Percentiles rank a stretch among this genome's conserved stretches.
These are phyloP conservation scores for Lumnitzera racemosa DNA, from an alignment of 345 rosid genomes.

Conservation along the genomic window DNA sequence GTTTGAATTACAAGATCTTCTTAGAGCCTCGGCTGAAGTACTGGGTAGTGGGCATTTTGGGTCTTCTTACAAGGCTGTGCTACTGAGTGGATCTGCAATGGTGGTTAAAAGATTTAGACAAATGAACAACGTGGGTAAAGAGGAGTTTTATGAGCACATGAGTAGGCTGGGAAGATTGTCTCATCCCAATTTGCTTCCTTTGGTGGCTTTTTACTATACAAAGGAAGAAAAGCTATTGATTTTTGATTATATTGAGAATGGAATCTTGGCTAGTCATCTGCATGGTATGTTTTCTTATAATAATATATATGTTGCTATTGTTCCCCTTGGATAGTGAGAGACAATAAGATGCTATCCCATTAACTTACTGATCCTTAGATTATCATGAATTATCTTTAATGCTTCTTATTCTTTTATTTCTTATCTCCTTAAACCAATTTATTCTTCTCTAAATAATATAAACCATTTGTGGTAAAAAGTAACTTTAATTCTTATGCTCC, in stretches of 20 bases:
- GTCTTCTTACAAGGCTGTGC: conserved; percentile 71
- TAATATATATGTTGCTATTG: no score
- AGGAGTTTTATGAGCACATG: conserved; percentile 69
- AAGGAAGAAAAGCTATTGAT: conserved; percentile 84
- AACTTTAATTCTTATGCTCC: no score
- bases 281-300: conserved; percentile 34
- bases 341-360: no score
- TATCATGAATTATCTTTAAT: no score
- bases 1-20: conserved; percentile 71
- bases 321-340: no score
- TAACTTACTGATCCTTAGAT: no score
- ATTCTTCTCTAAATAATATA: no score
- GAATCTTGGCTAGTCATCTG: conserved; percentile 77
- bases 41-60: conserved; percentile 76
- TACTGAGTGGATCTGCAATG: conserved; percentile 43
- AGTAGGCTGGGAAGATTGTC: conserved; percentile 52
- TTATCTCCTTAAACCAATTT: no score
- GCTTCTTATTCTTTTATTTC: no score
- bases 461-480: no score
- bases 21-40: conserved; percentile 72
- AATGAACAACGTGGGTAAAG: conserved; percentile 47
- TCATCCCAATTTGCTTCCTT: conserved; percentile 66
- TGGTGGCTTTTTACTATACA: conserved; percentile 58
- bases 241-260: conserved; percentile 50
- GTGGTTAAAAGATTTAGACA: conserved; percentile 75